Conservation (phyloP, 805 yeast species). For the Candida easanensis region DNA sequence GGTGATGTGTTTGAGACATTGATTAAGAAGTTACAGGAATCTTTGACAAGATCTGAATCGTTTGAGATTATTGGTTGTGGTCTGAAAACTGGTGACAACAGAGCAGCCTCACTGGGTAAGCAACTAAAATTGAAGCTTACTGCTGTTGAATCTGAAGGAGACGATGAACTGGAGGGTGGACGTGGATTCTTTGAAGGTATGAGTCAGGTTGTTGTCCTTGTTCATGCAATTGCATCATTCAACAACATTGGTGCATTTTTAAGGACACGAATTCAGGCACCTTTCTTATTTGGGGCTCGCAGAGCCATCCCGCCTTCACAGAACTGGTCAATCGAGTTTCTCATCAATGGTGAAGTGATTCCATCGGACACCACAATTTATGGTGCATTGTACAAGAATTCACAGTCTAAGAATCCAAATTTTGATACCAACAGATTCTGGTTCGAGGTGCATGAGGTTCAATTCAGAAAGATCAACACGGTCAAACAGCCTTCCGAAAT, state of each 20-base stretch:
- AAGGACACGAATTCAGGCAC: conserved; percentile 33
- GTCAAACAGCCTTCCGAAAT: conserved; percentile 20
- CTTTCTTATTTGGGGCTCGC: conserved; percentile 25
- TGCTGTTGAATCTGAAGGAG: conserved; percentile 32
- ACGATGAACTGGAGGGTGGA: conserved; percentile 10
- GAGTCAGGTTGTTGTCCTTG: conserved; percentile 33
- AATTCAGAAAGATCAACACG: conserved; percentile 40
- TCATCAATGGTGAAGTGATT: conserved; percentile 51
- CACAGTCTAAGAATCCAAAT: conserved; percentile 35
- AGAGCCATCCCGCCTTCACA: conserved; percentile 15
- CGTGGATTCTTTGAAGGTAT: conserved; percentile 20
- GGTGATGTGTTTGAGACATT: conserved; percentile 42
- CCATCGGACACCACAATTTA: conserved; percentile 70
- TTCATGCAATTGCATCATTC: conserved; percentile 54
- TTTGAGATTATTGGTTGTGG: conserved; percentile 57
- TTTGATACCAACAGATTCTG: conserved; percentile 54
- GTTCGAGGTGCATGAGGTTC: conserved; percentile 51
- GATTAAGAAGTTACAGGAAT: conserved; percentile 64
- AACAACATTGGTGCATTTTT: conserved; percentile 43
- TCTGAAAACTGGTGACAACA: conserved; percentile 34
- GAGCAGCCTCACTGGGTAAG: conserved; percentile 63
- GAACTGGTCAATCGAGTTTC: conserved; percentile 50
- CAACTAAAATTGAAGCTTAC: conserved; percentile 61
- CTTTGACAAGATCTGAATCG: conserved; percentile 68
- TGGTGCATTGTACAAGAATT: conserved; percentile 63